Evolutionary conservation across 352 stramenopile genomes (phyloP), one percentile per base, ranked within the genome.

Genomic region (Phytophthora aleatoria): DNA sequence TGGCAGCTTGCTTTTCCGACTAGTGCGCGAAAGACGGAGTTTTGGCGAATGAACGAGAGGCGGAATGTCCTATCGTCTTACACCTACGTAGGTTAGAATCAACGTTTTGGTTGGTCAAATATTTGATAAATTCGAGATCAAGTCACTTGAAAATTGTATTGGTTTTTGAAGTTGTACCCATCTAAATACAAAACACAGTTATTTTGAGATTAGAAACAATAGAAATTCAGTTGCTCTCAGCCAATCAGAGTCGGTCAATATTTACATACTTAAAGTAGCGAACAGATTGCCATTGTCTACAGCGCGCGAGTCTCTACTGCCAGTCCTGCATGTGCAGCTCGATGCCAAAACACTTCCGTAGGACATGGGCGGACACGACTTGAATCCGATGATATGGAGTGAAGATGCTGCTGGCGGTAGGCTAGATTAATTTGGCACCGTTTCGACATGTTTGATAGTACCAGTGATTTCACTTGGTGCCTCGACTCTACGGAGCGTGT

Each of bases 401-500:
- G 45, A 64, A 64, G 56, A 47, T 64, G 43, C 13, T 62, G 33
- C 7, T 16, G 24, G 43, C n/a, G 44, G 20, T 30, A 44, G 6
- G 26, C 43, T 48, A 54, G 33, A 62, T 62, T 62, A 52, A 47
- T 20, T 30, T 15, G 30, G n/a, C 38, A 54, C 48, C 16, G n/a
- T 28, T 42, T 30, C 6, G 3, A 44, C 26, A 3, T 30, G 1
- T 31, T 43, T 15, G 30, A 20, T 20, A 20, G 30, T 33, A 33
- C 30, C 7, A 53, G 41, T 41, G n/a, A 7, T 24, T 15, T 4
- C 12, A 47, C 26, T 16, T 15, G 30, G 30, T 33, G 30, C 30
- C 36, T 45, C 52, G 52, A 64, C 53, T 68, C 48, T 68, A 64
- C 53, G 15, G 27, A 68, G 45, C 30, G 33, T 20, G 20, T 20